A percentile compares a stretch with the other conserved stretches of the same genome.
Conservation (phyloP, 768 basidiomycete genomes). For the Thelephora aurantiotincta region DNA sequence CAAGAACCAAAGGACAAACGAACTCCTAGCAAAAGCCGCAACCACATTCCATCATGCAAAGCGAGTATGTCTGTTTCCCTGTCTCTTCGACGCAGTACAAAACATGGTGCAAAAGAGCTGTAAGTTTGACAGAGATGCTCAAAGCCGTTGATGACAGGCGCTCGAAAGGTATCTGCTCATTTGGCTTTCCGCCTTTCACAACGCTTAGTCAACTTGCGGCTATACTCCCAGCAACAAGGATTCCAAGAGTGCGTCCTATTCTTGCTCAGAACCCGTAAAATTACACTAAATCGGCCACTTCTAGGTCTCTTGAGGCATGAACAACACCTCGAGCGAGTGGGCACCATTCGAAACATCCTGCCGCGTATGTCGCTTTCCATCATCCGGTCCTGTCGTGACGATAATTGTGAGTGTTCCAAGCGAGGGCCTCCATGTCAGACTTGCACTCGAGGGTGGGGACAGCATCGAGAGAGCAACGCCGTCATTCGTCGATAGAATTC, state of each 20-base stretch:
- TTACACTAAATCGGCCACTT: not conserved
- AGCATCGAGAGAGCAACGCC: constrained; percentile 17
- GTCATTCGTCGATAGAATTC: constrained; percentile 26
- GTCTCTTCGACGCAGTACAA: constrained; percentile 31
- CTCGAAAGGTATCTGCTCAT: constrained; percentile 22
- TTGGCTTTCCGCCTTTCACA: constrained; percentile 3
- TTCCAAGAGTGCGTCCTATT: constrained; percentile 34
- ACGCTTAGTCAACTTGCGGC: not conserved
- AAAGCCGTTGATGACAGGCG: constrained; percentile 31
- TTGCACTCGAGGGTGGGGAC: constrained; percentile 20
- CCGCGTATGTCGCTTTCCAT: constrained; percentile 23
- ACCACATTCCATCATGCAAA: constrained; percentile 15
- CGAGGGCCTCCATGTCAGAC: constrained; percentile 37
- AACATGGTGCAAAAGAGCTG: constrained; percentile 30
- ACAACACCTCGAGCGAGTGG: constrained; percentile 27
- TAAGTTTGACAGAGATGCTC: constrained; percentile 35
- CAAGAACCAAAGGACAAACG: too few species aligned
- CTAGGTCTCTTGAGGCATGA: constrained; percentile 36
- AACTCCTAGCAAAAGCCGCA: constrained; percentile 6
- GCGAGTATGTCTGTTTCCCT: constrained; percentile 9
- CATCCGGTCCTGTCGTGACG: not conserved
- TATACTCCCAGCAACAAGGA: constrained; percentile 30
- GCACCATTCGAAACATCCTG: constrained; percentile 17
- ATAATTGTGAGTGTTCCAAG: constrained; percentile 15
- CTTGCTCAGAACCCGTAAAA: not conserved